Percentiles rank a stretch among this genome's conserved stretches.
Conservation (phyloP, 169 alveolate genomes). For the Pseudocohnilembus persalinus region DNA sequence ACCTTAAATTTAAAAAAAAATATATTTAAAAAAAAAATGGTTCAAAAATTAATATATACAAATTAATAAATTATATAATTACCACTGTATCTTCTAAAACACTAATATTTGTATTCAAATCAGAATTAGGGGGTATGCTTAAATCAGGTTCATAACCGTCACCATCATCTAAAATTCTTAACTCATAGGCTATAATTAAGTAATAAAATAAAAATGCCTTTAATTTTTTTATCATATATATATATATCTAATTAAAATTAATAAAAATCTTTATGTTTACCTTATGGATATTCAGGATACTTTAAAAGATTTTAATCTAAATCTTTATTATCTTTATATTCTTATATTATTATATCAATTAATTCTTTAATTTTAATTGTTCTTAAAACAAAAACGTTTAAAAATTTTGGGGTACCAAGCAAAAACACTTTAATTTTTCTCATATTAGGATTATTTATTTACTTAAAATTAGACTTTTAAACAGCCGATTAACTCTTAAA, state of each 20-base stretch:
- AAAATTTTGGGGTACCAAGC: conserved; percentile 5
- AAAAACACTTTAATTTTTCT: conserved; percentile 19
- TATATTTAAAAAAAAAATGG: too few species aligned
- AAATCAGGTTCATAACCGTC: conserved; percentile 21
- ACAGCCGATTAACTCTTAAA: too few species aligned
- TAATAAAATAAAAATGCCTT: too few species aligned
- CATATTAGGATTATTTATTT: not conserved
- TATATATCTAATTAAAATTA: too few species aligned
- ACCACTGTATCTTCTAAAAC: too few species aligned
- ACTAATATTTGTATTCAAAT: too few species aligned
- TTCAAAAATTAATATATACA: too few species aligned
- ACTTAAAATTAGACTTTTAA: too few species aligned
- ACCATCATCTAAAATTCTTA: conserved; percentile 29
- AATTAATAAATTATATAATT: too few species aligned
- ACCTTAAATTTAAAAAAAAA: too few species aligned
- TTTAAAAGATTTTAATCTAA: not conserved
- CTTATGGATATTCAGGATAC: not conserved
- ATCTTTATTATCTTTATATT: not conserved
- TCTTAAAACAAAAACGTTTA: not conserved
- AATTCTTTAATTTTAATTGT: conserved; percentile 12
- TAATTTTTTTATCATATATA: too few species aligned
- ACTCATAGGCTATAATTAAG: conserved; percentile 19
- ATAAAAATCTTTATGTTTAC: not conserved
- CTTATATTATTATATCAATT: not conserved
- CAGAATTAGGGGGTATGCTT: conserved; percentile 15